Percentiles rank a stretch among this genome's conserved stretches.
Evolutionary conservation across 192 early-diverging fungal species (phyloP).

Genomic region (Backusella psychrophila): DNA sequence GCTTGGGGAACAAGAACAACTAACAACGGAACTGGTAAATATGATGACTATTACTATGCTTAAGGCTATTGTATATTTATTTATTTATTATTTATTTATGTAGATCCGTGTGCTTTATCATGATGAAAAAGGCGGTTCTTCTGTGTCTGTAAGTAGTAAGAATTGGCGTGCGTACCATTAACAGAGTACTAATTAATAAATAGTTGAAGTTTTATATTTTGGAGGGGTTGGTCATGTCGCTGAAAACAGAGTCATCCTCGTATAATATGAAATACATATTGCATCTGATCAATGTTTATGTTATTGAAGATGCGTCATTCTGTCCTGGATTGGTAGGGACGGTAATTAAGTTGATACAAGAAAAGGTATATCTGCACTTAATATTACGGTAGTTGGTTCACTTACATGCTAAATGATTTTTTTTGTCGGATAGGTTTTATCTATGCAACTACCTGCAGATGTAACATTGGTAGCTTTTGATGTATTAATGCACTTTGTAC

Average conservation of each 20-base stretch:
- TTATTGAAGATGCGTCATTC: conserved; percentile 69
- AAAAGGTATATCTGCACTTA: conserved; percentile 54
- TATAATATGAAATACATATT: conserved; percentile 64
- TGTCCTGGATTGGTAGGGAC: conserved; percentile 67
- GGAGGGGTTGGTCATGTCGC: conserved; percentile 62
- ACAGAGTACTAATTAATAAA: not conserved
- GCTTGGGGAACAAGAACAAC: conserved; percentile 43
- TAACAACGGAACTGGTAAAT: conserved; percentile 49
- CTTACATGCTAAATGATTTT: not conserved
- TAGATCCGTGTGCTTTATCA: conserved; percentile 34
- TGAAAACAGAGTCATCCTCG: conserved; percentile 58
- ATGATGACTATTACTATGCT: not conserved
- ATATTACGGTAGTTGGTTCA: not conserved
- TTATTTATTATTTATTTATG: too few species aligned
- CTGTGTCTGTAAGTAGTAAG: conserved; percentile 19
- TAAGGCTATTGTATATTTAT: not conserved
- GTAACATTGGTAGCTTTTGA: conserved; percentile 62
- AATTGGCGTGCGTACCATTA: too few species aligned
- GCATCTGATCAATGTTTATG: conserved; percentile 67
- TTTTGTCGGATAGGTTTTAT: conserved; percentile 43
- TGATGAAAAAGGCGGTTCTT: conserved; percentile 10
- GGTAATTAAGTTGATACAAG: conserved; percentile 68
- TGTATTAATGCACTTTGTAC: conserved; percentile 58
- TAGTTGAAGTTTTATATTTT: conserved; percentile 67
- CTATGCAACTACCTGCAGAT: conserved; percentile 53